These are phyloP conservation scores for Cladophialophora immunda DNA, from an alignment of 2,329 filamentous ascomycete species.

Conservation along the genomic window DNA sequence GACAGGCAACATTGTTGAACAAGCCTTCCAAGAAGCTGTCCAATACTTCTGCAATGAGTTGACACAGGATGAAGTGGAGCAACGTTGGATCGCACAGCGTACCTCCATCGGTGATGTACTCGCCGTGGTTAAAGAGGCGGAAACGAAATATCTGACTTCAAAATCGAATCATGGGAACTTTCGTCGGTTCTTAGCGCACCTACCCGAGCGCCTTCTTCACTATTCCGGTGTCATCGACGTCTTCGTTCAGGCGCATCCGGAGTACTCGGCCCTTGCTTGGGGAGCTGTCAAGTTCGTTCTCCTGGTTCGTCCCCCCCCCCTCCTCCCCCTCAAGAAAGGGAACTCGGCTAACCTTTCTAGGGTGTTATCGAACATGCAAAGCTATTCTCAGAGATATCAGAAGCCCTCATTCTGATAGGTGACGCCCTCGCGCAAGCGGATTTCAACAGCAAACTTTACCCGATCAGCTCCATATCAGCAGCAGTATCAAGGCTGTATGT, in stretches of 20 bases:
- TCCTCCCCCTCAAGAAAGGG: too few species aligned
- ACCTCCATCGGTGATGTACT: not conserved
- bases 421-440: conserved; percentile 35
- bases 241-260: conserved; percentile 45
- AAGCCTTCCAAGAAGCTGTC: not conserved
- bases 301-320: not conserved
- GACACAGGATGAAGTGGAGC: not conserved
- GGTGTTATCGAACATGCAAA: conserved; percentile 38
- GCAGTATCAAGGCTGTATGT: conserved; percentile 37
- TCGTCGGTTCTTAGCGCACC: not conserved
- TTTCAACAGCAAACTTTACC: conserved; percentile 34
- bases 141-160: not conserved
- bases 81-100: not conserved
- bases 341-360: conserved; percentile 12
- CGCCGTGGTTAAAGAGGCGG: not conserved
- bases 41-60: not conserved
- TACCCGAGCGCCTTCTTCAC: not conserved
- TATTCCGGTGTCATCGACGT: conserved; percentile 43
- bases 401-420: conserved; percentile 34
- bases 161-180: not conserved
- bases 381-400: conserved; percentile 29
- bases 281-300: conserved; percentile 43
- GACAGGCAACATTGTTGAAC: too few species aligned
- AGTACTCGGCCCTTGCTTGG: conserved; percentile 45
- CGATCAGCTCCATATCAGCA: conserved; percentile 33